phyloP scores from a whole-genome alignment of 768 basidiomycete genomes.

The Tremella yokohamensis region DNA sequence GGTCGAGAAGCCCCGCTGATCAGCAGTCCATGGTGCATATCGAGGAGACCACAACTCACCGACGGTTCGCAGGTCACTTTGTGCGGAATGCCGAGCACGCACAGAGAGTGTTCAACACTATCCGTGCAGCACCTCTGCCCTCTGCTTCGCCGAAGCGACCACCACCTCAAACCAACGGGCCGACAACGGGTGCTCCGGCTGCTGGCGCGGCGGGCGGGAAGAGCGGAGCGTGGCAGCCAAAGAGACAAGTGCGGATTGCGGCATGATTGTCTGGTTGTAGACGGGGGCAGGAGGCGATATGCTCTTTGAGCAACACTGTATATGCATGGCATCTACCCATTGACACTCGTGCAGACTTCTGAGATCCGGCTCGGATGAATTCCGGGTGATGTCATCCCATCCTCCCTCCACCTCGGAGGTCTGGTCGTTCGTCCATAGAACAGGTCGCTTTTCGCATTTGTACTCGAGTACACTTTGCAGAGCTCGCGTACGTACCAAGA shows the following conservation, averaged over 20 bases:
- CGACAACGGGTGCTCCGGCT: slow-evolving; percentile 2
- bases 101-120: slow-evolving; percentile 76
- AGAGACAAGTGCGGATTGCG: slow-evolving; percentile 19
- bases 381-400: too few species aligned
- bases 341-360: not conserved
- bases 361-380: too few species aligned
- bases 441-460: too few species aligned
- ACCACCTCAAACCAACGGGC: not conserved
- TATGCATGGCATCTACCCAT: not conserved
- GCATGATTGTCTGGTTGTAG: slow-evolving; percentile 7
- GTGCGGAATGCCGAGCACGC: slow-evolving; percentile 89
- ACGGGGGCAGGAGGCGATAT: not conserved
- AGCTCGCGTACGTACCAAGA: not conserved
- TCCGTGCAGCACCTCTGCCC: slow-evolving; percentile 62
- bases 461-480: not conserved
- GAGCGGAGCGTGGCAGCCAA: slow-evolving; percentile 20
- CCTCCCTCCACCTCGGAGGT: too few species aligned
- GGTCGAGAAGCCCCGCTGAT: slow-evolving; percentile 4
- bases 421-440: too few species aligned
- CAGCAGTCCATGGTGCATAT: slow-evolving; percentile 91
- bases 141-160: slow-evolving; percentile 8
- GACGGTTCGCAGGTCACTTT: slow-evolving; percentile 95
- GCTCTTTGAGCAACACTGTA: slow-evolving; percentile 2
- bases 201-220: not conserved
- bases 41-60: slow-evolving; percentile 85